Percentiles rank a stretch among this genome's conserved stretches.
Conservation (phyloP, 2,329 filamentous ascomycete species). For the Colletotrichum plurivorum region DNA sequence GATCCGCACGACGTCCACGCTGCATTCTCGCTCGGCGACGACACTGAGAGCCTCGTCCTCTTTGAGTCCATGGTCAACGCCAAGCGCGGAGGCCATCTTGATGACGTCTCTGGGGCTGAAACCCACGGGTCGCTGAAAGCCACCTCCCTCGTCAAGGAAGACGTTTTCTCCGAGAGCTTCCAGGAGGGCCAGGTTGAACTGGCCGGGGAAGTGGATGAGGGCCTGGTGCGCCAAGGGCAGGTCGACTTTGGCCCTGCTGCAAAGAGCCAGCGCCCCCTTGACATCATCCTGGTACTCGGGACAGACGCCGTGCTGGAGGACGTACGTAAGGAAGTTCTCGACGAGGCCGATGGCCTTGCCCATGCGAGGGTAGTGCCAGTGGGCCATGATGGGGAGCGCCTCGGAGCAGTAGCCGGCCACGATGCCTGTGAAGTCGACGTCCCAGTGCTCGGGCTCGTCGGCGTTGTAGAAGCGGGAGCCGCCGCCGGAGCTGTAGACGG, state of each 20-base stretch:
- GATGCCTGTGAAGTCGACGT: conserved; percentile 85
- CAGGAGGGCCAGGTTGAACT: conserved; percentile 84
- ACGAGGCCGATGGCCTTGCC: conserved; percentile 77
- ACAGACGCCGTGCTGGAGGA: conserved; percentile 87
- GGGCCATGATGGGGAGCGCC: conserved; percentile 60
- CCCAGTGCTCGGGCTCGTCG: conserved; percentile 70
- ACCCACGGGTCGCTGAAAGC: conserved; percentile 52
- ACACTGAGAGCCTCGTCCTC: conserved; percentile 50
- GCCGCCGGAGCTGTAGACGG: conserved; percentile 63
- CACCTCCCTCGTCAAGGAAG: conserved; percentile 44
- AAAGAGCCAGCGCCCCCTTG: conserved; percentile 74
- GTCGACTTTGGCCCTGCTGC: conserved; percentile 76
- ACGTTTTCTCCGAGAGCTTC: conserved; percentile 70
- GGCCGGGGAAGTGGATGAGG: conserved; percentile 73
- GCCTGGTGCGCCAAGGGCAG: conserved; percentile 71
- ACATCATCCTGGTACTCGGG: conserved; percentile 82
- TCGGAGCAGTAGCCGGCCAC: conserved; percentile 84
- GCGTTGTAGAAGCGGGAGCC: conserved; percentile 66
- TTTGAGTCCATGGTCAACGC: neutral
- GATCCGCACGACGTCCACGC: conserved; percentile 73
- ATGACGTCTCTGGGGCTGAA: conserved; percentile 59
- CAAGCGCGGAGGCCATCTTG: conserved; percentile 57
- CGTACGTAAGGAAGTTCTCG: conserved; percentile 89
- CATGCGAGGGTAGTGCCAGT: conserved; percentile 69
- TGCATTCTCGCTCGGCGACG: conserved; percentile 63